Conservation (phyloP, 352 stramenopile genomes). For the Pythium chondricola region DNA sequence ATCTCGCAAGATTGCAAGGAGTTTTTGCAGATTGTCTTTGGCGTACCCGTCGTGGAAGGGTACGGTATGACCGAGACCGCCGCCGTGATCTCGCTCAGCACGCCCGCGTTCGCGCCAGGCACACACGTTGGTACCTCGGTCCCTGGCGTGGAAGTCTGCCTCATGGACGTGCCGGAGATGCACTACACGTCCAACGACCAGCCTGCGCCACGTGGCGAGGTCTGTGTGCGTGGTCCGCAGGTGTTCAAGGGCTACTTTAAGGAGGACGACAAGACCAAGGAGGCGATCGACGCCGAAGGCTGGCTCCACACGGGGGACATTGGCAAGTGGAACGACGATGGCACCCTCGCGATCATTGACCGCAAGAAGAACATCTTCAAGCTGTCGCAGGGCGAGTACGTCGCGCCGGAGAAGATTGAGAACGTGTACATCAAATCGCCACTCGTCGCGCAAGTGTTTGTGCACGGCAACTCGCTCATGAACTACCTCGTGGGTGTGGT, state of each 20-base stretch:
- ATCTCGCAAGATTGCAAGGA: constrained; percentile 90
- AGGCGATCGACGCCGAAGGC: constrained; percentile 89
- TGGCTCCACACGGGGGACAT: constrained; percentile 98
- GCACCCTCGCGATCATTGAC: constrained; percentile 88
- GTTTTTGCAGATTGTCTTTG: constrained; percentile 95
- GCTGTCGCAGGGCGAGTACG: constrained; percentile 94
- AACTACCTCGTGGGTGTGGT: constrained; percentile 92
- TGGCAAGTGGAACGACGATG: constrained; percentile 92
- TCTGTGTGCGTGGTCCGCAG: constrained; percentile 64
- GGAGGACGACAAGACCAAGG: constrained; percentile 87
- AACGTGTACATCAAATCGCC: constrained; percentile 89
- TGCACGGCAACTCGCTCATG: constrained; percentile 95
- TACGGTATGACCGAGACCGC: constrained; percentile 96
- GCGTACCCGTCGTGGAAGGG: constrained; percentile 89
- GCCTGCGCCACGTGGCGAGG: constrained; percentile 54
- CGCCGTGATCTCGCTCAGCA: constrained; percentile 73
- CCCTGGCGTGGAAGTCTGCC: constrained; percentile 84
- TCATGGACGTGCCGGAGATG: constrained; percentile 97
- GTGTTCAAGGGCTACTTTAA: constrained; percentile 91
- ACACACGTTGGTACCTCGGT: constrained; percentile 91
- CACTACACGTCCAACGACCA: constrained; percentile 88
- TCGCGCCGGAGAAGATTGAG: constrained; percentile 96
- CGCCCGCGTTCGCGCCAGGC: constrained; percentile 42
- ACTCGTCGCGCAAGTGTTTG: constrained; percentile 94
- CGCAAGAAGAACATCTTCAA: constrained; percentile 95